A percentile compares a stretch with the other conserved stretches of the same genome.
phyloP scores from a whole-genome alignment of 768 basidiomycete species.

The Lactifluus hygrophoroides region DNA sequence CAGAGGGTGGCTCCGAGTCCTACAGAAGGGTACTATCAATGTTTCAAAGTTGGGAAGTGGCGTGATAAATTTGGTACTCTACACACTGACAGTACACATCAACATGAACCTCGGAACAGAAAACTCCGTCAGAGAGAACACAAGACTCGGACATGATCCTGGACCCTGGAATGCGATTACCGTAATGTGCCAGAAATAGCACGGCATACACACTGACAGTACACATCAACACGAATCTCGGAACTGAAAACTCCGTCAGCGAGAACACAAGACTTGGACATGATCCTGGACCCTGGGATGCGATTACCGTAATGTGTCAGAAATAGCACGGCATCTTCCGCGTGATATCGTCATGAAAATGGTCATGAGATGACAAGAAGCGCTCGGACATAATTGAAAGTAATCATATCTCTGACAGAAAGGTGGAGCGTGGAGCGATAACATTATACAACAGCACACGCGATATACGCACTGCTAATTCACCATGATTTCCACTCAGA shows the following conservation, averaged over 20 bases:
- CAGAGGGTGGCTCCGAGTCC: not conserved
- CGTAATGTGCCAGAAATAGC: not conserved
- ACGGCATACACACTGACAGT: too few relatives aligned
- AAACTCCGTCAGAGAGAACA: not conserved
- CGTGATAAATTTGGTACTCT: not conserved
- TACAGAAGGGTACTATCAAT: not conserved
- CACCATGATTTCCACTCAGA: not conserved
- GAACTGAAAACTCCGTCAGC: not conserved
- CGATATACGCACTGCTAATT: not conserved
- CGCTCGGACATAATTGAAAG: not conserved
- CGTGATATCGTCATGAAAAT: not conserved
- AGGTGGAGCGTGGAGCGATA: not conserved
- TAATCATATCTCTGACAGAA: not conserved
- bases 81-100: too few relatives aligned
- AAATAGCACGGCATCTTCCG: not conserved
- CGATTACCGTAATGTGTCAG: not conserved
- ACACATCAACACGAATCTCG: not conserved
- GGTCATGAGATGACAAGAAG: not conserved
- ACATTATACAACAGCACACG: constrained; percentile 7
- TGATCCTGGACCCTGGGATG: not conserved
- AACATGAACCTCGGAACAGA: too few relatives aligned
- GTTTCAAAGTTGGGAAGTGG: not conserved
- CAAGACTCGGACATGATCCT: not conserved
- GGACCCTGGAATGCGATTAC: not conserved
- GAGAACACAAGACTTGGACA: not conserved